Evolutionary conservation across 176 grass and related monocot genomes (phyloP).

Genomic region (Triticum timopheevii): DNA sequence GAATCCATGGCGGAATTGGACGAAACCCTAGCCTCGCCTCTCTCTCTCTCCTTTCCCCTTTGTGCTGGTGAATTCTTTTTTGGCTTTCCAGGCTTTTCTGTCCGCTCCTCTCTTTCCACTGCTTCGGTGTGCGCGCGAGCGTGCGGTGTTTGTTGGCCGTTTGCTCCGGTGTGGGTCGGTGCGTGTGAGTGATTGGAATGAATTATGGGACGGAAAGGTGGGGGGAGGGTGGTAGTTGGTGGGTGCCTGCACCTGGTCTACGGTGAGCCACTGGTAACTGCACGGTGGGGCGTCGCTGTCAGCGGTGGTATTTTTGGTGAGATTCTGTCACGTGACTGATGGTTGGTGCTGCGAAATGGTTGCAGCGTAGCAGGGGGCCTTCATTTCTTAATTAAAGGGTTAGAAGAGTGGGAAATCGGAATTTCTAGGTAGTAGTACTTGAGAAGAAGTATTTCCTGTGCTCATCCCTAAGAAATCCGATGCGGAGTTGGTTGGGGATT

Average conservation of each 20-base stretch:
- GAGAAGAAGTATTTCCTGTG: no score
- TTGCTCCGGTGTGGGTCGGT: background rate
- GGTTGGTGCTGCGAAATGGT: no score
- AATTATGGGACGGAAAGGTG: background rate
- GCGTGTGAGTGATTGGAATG: background rate
- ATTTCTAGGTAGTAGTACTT: no score
- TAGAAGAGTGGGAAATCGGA: no score
- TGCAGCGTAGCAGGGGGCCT: no score
- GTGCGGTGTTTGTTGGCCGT: background rate
- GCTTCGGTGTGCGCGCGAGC: background rate
- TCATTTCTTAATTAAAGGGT: no score
- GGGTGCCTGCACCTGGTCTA: background rate
- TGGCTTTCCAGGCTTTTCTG: background rate
- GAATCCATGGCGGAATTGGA: slow-evolving; percentile 37
- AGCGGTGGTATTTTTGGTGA: no score
- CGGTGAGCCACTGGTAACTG: background rate
- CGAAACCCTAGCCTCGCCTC: slow-evolving; percentile 24
- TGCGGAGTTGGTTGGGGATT: no score
- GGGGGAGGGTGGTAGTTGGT: background rate
- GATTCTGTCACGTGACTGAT: no score
- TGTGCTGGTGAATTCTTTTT: background rate
- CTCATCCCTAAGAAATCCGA: no score
- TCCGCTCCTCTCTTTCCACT: background rate
- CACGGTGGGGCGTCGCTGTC: no score
- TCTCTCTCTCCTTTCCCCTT: background rate